A percentile compares a stretch with the other conserved stretches of the same genome.
phyloP scores from a whole-genome alignment of 1,139 yeast species.

The Yamadazyma spencermartinsiae region DNA sequence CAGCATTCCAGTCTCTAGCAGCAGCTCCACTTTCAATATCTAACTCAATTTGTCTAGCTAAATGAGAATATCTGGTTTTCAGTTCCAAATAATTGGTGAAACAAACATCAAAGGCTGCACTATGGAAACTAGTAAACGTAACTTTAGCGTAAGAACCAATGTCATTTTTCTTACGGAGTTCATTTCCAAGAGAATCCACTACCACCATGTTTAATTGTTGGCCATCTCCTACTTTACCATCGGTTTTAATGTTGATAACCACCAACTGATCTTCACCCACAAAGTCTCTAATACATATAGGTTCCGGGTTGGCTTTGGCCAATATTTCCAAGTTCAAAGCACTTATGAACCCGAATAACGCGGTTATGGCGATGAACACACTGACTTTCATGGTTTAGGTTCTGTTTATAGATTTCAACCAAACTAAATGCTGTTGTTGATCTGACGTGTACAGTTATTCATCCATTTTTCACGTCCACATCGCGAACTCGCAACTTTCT shows the following conservation, averaged over 20 bases:
- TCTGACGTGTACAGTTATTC: conserved; percentile 14
- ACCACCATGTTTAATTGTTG: conserved; percentile 67
- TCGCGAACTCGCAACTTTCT: neutral
- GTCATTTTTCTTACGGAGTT: conserved; percentile 64
- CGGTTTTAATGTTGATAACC: conserved; percentile 73
- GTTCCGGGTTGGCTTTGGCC: conserved; percentile 36
- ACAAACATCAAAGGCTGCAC: conserved; percentile 89
- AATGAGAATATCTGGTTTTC: conserved; percentile 32
- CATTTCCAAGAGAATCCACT: conserved; percentile 69
- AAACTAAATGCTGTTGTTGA: too few relatives aligned
- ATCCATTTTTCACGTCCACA: conserved; percentile 12
- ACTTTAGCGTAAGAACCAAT: conserved; percentile 65
- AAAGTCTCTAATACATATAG: conserved; percentile 83
- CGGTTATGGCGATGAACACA: conserved; percentile 15
- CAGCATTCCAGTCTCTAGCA: conserved; percentile 96
- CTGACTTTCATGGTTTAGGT: conserved; percentile 10
- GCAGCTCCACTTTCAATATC: conserved; percentile 95
- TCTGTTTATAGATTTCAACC: too few relatives aligned
- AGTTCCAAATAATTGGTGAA: conserved; percentile 65
- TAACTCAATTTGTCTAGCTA: conserved; percentile 71
- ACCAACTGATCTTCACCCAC: conserved; percentile 82
- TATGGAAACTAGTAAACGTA: conserved; percentile 81
- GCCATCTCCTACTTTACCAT: conserved; percentile 82
- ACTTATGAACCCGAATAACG: conserved; percentile 22
- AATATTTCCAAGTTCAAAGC: conserved; percentile 45